These are phyloP conservation scores for Colletotrichum tropicicola DNA, from an alignment of 2,329 filamentous ascomycete genomes.

Conservation along the genomic window DNA sequence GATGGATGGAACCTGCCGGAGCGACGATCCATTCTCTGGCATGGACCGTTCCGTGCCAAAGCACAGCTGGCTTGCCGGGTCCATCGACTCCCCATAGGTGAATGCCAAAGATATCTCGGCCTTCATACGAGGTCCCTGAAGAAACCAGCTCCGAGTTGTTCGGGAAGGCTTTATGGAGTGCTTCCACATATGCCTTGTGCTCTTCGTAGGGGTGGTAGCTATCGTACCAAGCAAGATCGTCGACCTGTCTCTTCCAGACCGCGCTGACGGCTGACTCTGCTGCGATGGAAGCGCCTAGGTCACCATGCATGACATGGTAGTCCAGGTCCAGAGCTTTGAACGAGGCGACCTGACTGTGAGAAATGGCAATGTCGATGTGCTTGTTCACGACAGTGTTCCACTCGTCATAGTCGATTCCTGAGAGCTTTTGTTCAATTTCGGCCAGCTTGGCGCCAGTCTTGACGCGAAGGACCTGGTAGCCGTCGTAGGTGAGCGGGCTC, in stretches of 20 bases:
- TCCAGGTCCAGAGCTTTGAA: conserved; percentile 41
- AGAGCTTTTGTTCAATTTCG: background rate
- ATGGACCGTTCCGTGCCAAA: conserved; percentile 63
- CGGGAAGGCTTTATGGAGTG: conserved; percentile 50
- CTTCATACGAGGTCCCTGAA: conserved; percentile 53
- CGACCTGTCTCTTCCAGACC: conserved; percentile 34
- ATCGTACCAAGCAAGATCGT: conserved; percentile 55
- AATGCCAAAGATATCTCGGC: conserved; percentile 65
- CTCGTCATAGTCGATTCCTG: background rate
- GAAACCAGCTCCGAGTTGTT: conserved; percentile 56
- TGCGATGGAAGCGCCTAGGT: conserved; percentile 39
- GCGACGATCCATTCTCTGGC: conserved; percentile 63
- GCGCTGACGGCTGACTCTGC: conserved; percentile 33
- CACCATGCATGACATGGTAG: conserved; percentile 38
- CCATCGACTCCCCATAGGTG: conserved; percentile 56
- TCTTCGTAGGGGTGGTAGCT: conserved; percentile 59
- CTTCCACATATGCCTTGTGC: conserved; percentile 54
- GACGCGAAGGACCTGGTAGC: conserved; percentile 20
- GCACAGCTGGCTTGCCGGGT: conserved; percentile 54
- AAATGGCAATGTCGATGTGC: conserved; percentile 41
- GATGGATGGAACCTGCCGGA: conserved; percentile 50
- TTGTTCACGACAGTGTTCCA: background rate
- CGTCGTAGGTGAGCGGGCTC: conserved; percentile 2
- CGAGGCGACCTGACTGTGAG: conserved; percentile 37
- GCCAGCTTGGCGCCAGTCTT: conserved; percentile 9